Evolutionary conservation across 1,284 basidiomycete species (phyloP).

Genomic region (Paramarasmius palmivorus): DNA sequence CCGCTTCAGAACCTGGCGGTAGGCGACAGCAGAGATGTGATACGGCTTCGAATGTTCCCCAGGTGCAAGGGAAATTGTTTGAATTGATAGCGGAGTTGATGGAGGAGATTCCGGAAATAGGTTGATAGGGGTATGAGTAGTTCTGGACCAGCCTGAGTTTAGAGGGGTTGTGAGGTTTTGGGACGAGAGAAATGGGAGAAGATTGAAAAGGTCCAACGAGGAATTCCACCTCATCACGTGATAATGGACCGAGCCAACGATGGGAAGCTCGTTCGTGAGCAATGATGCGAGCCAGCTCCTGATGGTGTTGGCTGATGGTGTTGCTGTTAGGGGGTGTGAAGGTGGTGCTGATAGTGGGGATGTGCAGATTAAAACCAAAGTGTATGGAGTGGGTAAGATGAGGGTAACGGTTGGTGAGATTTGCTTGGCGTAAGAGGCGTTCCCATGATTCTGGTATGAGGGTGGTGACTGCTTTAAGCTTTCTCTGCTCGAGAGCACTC

Average conservation of each 20-base stretch:
- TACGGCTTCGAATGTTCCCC: conserved; percentile 12
- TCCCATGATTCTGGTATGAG: conserved; percentile 6
- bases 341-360: conserved; percentile 7
- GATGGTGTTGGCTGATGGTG: background rate
- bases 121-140: conserved; percentile 17
- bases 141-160: conserved; percentile 20
- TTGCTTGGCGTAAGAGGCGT: background rate
- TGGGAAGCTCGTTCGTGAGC: background rate
- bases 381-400: conserved; percentile 2
- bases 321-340: conserved; percentile 2
- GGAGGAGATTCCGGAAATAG: conserved; percentile 7
- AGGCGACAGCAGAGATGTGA: no score
- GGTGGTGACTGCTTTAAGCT: background rate
- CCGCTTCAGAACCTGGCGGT: conserved; percentile 34
- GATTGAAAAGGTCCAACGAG: conserved; percentile 22
- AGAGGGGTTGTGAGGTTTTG: conserved; percentile 18
- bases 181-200: conserved; percentile 21
- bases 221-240: conserved; percentile 9
- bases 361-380: conserved; percentile 9
- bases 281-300: background rate
- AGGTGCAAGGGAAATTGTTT: conserved; percentile 8
- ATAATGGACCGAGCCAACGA: conserved; percentile 12
- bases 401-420: conserved; percentile 7
- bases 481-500: conserved; percentile 5
- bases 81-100: conserved; percentile 17